Percentiles rank a stretch among this genome's conserved stretches.
Evolutionary conservation across 768 basidiomycete species (phyloP).

Genomic region (Trametes gibbosa): DNA sequence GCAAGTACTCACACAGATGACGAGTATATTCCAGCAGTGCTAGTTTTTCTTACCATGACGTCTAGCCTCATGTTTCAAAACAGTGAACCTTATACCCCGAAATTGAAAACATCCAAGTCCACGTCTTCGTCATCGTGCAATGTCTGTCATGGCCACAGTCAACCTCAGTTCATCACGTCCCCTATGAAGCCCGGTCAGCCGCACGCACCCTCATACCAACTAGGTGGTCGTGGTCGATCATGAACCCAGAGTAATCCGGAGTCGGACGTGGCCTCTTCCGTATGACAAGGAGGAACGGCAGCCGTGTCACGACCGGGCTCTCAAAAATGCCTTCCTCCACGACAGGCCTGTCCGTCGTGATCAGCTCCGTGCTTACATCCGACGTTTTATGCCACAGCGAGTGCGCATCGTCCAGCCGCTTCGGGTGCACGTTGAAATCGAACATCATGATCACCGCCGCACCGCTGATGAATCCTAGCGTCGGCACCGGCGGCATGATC

Average conservation of each 20-base stretch:
- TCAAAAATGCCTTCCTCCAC: slow-evolving; percentile 10
- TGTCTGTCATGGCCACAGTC: slow-evolving; percentile 15
- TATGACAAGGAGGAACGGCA: slow-evolving; percentile 22
- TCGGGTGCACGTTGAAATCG: slow-evolving; percentile 33
- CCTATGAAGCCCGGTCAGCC: not conserved
- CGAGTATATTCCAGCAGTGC: too few species aligned
- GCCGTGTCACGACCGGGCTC: slow-evolving; percentile 15
- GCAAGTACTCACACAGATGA: too few species aligned
- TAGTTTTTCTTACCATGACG: not conserved
- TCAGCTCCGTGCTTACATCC: not conserved
- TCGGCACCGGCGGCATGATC: slow-evolving; percentile 25
- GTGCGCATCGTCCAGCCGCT: slow-evolving; percentile 21
- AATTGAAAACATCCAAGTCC: slow-evolving; percentile 34
- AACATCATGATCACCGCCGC: slow-evolving; percentile 21
- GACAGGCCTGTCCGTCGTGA: not conserved
- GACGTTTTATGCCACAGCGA: not conserved
- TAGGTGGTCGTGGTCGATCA: slow-evolving; percentile 43
- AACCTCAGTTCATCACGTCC: not conserved
- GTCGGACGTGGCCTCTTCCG: slow-evolving; percentile 1
- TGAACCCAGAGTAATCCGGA: slow-evolving; percentile 37
- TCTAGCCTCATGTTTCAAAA: not conserved
- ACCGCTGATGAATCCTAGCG: slow-evolving; percentile 21
- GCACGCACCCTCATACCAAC: slow-evolving; percentile 40
- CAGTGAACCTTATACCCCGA: slow-evolving; percentile 20
- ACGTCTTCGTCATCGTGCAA: slow-evolving; percentile 29